These are phyloP conservation scores for Mesotaenium endlicherianum DNA, from an alignment of 139 green algal species.

Conservation along the genomic window DNA sequence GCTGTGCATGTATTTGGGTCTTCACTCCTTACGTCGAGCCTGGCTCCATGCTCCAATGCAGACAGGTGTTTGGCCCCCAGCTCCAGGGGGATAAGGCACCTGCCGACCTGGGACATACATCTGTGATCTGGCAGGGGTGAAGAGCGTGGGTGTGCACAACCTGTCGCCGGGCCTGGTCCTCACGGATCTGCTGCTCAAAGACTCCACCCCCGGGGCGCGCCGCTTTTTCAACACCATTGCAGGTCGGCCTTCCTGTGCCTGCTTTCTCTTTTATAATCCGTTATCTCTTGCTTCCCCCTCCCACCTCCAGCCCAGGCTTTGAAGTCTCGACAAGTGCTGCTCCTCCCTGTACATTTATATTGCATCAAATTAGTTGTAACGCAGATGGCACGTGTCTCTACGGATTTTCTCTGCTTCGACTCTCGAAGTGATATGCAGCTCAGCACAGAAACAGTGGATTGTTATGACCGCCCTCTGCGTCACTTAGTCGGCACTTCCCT, in stretches of 20 bases:
- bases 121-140: too few relatives aligned
- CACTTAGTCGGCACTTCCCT: too few relatives aligned
- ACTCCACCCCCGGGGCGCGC: constrained; percentile 53
- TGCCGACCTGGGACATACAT: too few relatives aligned
- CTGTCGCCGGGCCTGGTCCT: constrained; percentile 64
- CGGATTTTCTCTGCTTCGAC: too few relatives aligned
- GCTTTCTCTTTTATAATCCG: background rate
- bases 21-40: too few relatives aligned
- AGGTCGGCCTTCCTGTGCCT: background rate
- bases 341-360: background rate
- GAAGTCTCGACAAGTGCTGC: background rate
- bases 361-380: background rate
- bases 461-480: too few relatives aligned
- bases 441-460: too few relatives aligned
- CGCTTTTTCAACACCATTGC: constrained; percentile 72
- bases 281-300: background rate
- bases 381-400: too few relatives aligned
- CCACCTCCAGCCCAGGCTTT: background rate
- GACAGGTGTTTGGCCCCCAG: too few relatives aligned
- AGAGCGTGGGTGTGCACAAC: constrained; percentile 65
- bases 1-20: background rate
- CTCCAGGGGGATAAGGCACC: too few relatives aligned
- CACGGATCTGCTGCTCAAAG: constrained; percentile 66
- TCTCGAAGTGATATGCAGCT: too few relatives aligned
- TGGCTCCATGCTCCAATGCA: too few relatives aligned